Conservation (phyloP, 495 filamentous ascomycete species). For the Podospora pseudocomata region DNA sequence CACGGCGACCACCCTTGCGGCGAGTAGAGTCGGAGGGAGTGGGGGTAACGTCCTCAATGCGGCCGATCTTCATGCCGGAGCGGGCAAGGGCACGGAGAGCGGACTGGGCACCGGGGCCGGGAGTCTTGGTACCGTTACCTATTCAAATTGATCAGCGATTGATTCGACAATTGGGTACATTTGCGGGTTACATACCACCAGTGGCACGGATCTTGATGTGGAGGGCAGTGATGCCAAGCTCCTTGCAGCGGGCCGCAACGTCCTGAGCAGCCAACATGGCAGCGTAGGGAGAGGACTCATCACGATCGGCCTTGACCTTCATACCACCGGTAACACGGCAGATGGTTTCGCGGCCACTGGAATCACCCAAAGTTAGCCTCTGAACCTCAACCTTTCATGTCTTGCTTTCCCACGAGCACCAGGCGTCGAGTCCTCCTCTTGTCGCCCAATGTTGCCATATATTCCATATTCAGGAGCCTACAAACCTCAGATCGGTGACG, state of each 20-base stretch:
- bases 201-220: slow-evolving; percentile 99
- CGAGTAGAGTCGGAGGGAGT: slow-evolving; percentile 98
- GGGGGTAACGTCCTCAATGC: slow-evolving; percentile 99
- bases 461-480: slow-evolving; percentile 37
- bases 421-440: slow-evolving; percentile 16
- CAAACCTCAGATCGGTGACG: slow-evolving; percentile 96
- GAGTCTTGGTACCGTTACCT: slow-evolving; percentile 99
- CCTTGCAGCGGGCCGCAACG: slow-evolving; percentile 96
- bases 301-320: slow-evolving; percentile 99
- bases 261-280: slow-evolving; percentile 99
- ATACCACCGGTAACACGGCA: slow-evolving; percentile 98
- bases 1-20: slow-evolving; percentile 99
- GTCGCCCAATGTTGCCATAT: slow-evolving; percentile 1
- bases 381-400: slow-evolving; percentile 27
- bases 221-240: slow-evolving; percentile 95
- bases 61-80: slow-evolving; percentile 98
- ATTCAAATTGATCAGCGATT: slow-evolving; percentile 6
- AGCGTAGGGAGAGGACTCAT: slow-evolving; percentile 99
- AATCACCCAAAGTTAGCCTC: slow-evolving; percentile 64
- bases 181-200: slow-evolving; percentile 61
- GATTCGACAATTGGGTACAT: not conserved
- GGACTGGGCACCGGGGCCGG: slow-evolving; percentile 96
- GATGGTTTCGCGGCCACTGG: slow-evolving; percentile 99
- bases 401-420: slow-evolving; percentile 6
- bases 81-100: slow-evolving; percentile 97